Conservation (phyloP, 2,329 filamentous ascomycete genomes). For the Claviceps paspali region DNA sequence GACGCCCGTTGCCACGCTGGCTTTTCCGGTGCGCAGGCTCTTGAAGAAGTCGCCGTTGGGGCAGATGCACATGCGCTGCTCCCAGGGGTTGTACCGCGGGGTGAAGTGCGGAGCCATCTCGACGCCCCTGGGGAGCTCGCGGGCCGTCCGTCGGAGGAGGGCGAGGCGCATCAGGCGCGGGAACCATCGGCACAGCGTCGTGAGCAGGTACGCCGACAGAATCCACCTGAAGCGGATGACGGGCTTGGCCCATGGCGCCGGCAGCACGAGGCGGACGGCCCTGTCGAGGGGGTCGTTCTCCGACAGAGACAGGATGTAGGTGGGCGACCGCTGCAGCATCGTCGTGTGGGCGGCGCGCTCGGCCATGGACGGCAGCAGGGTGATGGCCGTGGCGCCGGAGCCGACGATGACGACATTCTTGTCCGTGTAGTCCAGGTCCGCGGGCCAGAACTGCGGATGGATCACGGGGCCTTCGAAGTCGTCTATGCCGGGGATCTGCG, state of each 20-base stretch:
- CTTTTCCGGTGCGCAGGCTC: constrained; percentile 23
- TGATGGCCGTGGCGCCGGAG: constrained; percentile 62
- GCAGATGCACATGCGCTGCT: constrained; percentile 58
- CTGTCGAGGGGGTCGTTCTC: constrained; percentile 19
- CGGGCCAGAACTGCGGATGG: constrained; percentile 61
- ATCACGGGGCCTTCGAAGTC: constrained; percentile 47
- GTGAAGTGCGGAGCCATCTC: constrained; percentile 44
- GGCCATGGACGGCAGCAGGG: constrained; percentile 52
- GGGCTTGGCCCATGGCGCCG: constrained; percentile 29
- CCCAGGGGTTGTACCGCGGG: constrained; percentile 47
- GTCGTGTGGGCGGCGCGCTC: constrained; percentile 49
- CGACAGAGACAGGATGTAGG: constrained; percentile 44
- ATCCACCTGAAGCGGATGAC: constrained; percentile 29
- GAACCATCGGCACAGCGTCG: constrained; percentile 18
- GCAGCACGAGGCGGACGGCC: constrained; percentile 25
- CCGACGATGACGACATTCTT: constrained; percentile 59
- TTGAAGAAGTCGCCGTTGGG: constrained; percentile 36
- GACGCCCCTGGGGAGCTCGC: constrained; percentile 33
- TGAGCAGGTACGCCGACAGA: constrained; percentile 32
- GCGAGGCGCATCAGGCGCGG: constrained; percentile 31
- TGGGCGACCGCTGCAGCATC: constrained; percentile 63
- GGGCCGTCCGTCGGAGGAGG: constrained; percentile 27
- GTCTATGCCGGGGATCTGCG: constrained; percentile 47
- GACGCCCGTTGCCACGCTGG: constrained; percentile 28
- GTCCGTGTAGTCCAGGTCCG: constrained; percentile 43